Evolutionary conservation across 2,329 filamentous ascomycete species (phyloP), one percentile per base, ranked within the genome.

Genomic region (Talaromyces verruculosus): DNA sequence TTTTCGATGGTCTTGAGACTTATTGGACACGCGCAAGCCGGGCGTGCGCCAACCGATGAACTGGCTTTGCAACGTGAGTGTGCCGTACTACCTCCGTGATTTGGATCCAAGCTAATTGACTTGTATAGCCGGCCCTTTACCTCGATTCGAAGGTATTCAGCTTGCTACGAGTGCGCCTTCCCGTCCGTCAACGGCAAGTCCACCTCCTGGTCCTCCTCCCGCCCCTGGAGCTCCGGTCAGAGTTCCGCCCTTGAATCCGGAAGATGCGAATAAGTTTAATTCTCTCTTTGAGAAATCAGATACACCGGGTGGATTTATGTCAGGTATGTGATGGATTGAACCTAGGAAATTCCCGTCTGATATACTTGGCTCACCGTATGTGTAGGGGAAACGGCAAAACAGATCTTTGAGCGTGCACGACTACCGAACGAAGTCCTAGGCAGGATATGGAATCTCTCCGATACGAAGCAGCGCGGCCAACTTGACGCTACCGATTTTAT

Each of bases 381-480:
- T n/a, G 19, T 33, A 87, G 92, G 92, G 61, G 92, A 96, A 70
- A 88, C 89, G 69, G 94, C 95, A 51, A 96, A 95, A 79, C 88
- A 91, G 71, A 98, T 99, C 69, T 99, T 99, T 73, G 94, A 98
- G 78, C 92, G 93, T 76, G 94, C 94, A 1, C 89, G 91, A 64
- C 81, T 99, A 68, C 91, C 94, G 5, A 97, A 96, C 76, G 93
- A 98, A 72, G 86, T 91, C 11, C 84, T 99, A 37, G 93, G 93
- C n/a, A 89, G 91, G 71, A 97, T 99, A 81, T 99, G 95, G 95
- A 93, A 91, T 72, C 85, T 99, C 68, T 91, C 93, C 25, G 95
- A 99, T 76, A 95, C 92, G 0, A 93, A 97, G 78, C 93, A 97
- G 79, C 88, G 93, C 63, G 95, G 95, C 61, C 88, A 90, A 37